Evolutionary conservation across 371 early-diverging fungal genomes (phyloP).

Genomic region (Nematocida parisii): DNA sequence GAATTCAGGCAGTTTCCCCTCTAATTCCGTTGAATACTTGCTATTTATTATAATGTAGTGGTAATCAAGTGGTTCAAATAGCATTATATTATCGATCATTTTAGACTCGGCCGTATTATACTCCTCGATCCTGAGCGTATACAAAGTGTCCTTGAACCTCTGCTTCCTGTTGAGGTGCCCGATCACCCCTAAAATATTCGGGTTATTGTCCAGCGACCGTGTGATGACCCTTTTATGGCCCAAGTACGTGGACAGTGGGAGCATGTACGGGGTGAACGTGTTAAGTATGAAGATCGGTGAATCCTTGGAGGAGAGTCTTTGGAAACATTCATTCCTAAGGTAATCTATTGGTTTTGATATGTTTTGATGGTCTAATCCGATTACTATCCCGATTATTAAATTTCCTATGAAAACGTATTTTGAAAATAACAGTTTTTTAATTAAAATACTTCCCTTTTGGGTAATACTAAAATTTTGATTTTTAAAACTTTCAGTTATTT

Average conservation of each 20-base stretch:
- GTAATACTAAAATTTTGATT: not conserved
- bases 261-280: conserved; percentile 47
- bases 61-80: conserved; percentile 25
- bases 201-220: conserved; percentile 37
- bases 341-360: conserved; percentile 33
- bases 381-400: conserved; percentile 22
- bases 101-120: conserved; percentile 23
- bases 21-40: conserved; percentile 30
- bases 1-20: conserved; percentile 37
- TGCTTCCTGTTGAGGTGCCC: not conserved
- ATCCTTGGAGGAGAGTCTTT: not conserved
- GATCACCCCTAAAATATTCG: not conserved
- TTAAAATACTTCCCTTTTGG: not conserved
- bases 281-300: conserved; percentile 39
- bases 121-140: conserved; percentile 11
- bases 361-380: conserved; percentile 50
- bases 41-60: conserved; percentile 38
- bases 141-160: not conserved
- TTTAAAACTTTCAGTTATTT: not conserved
- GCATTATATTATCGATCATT: conserved; percentile 21
- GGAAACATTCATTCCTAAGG: conserved; percentile 14
- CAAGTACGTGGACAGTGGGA: conserved; percentile 30
- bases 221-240: conserved; percentile 35
- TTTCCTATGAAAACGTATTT: conserved; percentile 39
- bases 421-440: conserved; percentile 22